Evolutionary conservation across 2,329 filamentous ascomycete genomes (phyloP).

Genomic region (Tolypocladium capitatum): DNA sequence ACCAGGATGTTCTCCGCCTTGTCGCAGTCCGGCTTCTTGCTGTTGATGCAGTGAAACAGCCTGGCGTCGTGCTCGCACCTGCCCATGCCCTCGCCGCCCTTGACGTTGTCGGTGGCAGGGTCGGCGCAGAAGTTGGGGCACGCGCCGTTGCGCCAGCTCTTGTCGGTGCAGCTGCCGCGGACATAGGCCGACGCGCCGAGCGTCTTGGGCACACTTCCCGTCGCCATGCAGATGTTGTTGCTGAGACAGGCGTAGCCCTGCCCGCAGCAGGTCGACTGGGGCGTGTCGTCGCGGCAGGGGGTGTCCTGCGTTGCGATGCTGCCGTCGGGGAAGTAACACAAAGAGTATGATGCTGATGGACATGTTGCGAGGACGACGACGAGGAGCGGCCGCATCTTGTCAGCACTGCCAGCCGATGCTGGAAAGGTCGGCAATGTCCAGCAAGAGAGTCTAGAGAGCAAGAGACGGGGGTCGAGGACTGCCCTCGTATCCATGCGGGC

Average conservation of each 20-base stretch:
- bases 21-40: constrained; percentile 1
- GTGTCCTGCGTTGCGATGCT: constrained; percentile 14
- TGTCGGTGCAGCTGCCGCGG: constrained; percentile 21
- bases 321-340: constrained; percentile 20
- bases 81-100: constrained; percentile 10
- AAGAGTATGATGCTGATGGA: no score
- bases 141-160: constrained; percentile 13
- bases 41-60: constrained; percentile 14
- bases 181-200: constrained; percentile 12
- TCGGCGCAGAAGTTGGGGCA: constrained; percentile 22
- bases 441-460: no score
- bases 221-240: constrained; percentile 19
- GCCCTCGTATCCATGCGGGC: no score
- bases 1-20: neutral
- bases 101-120: constrained; percentile 7
- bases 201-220: constrained; percentile 11
- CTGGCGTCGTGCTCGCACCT: constrained; percentile 5
- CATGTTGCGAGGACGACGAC: no score
- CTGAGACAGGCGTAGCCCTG: constrained; percentile 22
- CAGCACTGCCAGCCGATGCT: no score
- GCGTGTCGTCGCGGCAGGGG: constrained; percentile 14
- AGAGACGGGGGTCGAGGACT: no score
- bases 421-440: no score
- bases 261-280: constrained; percentile 19
- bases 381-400: no score